A percentile compares a stretch with the other conserved stretches of the same genome.
phyloP scores from a whole-genome alignment of 768 basidiomycete genomes.

The Pulveroboletus frians region DNA sequence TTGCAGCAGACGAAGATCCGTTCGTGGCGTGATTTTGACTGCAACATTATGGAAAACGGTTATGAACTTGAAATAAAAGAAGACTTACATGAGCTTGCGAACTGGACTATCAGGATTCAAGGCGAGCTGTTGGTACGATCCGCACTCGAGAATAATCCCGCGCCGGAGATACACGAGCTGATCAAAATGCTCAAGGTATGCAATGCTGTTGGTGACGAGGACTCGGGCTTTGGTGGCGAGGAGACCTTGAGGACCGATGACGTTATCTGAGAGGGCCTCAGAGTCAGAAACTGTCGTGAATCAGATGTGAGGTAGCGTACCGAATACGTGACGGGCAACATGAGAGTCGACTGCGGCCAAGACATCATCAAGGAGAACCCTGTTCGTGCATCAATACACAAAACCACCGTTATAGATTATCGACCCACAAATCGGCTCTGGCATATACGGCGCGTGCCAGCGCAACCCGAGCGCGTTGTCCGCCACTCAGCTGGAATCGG shows the following conservation, averaged over 20 bases:
- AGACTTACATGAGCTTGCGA: constrained; percentile 66
- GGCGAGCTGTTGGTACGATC: constrained; percentile 58
- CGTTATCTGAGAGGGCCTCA: constrained; percentile 50
- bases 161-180: constrained; percentile 69
- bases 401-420: too few species aligned
- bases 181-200: constrained; percentile 78
- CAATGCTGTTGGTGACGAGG: constrained; percentile 81
- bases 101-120: constrained; percentile 59
- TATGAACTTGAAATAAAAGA: not conserved
- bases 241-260: constrained; percentile 81
- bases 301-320: constrained; percentile 29
- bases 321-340: constrained; percentile 82
- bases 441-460: constrained; percentile 89
- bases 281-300: not conserved
- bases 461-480: constrained; percentile 77
- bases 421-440: constrained; percentile 74
- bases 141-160: constrained; percentile 77
- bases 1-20: constrained; percentile 34
- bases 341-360: constrained; percentile 84
- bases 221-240: constrained; percentile 80
- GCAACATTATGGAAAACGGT: not conserved
- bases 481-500: constrained; percentile 60
- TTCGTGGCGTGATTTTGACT: constrained; percentile 46
- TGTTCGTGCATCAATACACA: constrained; percentile 20
- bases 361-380: constrained; percentile 84